Evolutionary conservation across 305 asterid genomes (phyloP).

Genomic region (Fraxinus velutina): DNA sequence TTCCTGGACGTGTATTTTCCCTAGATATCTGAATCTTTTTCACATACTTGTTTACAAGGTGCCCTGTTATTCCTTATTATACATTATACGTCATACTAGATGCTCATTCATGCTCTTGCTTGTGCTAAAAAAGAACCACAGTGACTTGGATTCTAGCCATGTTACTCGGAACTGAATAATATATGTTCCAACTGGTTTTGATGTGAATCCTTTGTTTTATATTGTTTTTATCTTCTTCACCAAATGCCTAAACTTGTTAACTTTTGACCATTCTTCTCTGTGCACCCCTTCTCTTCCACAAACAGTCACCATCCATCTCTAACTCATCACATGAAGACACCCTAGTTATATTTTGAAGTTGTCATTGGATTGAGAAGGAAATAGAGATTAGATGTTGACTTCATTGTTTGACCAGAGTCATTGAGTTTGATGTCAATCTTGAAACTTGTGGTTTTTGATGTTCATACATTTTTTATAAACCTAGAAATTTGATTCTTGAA

Average conservation of each 20-base stretch:
- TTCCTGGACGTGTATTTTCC: constrained; percentile 60
- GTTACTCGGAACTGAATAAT: background rate
- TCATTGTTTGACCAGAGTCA: background rate
- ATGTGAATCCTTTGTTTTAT: background rate
- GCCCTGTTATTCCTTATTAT: constrained; percentile 10
- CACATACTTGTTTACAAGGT: constrained; percentile 74
- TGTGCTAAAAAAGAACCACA: background rate
- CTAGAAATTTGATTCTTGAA: background rate
- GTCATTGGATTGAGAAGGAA: background rate
- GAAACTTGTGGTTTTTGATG: background rate
- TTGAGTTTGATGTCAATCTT: background rate
- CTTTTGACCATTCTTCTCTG: background rate
- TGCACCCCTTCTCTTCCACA: background rate
- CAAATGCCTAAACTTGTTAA: background rate
- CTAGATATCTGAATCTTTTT: constrained; percentile 55
- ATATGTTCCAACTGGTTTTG: background rate
- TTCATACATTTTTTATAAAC: background rate
- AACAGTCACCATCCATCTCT: background rate
- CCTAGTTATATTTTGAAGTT: background rate
- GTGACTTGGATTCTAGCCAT: background rate
- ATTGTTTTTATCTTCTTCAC: background rate
- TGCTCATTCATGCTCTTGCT: background rate
- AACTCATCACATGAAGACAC: background rate
- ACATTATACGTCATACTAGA: background rate
- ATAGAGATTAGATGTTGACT: background rate